Evolutionary conservation across 371 early-diverging fungal genomes (phyloP).

Genomic region (Mucor lusitanicus): DNA sequence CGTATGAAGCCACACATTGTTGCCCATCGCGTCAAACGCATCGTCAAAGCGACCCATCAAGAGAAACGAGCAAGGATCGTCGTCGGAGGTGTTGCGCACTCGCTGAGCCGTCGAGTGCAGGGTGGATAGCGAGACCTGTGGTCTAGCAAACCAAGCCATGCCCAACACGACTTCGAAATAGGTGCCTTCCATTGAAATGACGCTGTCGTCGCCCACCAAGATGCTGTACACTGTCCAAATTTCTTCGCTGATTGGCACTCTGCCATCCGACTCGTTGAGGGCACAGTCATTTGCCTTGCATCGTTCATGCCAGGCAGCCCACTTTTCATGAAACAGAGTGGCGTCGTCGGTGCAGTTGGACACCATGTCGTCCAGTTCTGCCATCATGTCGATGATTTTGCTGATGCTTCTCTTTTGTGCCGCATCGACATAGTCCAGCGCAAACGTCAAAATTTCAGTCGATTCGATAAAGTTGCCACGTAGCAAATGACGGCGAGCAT

Average conservation of each 20-base stretch:
- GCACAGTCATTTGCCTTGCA: neutral
- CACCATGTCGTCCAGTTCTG: neutral
- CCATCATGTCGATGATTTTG: neutral
- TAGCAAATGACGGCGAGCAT: neutral
- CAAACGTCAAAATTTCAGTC: neutral
- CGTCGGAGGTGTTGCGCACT: neutral
- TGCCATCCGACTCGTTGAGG: neutral
- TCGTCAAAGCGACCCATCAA: constrained; percentile 16
- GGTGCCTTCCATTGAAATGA: neutral
- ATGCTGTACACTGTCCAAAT: neutral
- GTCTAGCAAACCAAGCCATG: neutral
- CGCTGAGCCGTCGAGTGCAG: neutral
- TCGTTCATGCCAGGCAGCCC: neutral
- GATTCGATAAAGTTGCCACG: constrained; percentile 13
- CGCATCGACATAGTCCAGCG: neutral
- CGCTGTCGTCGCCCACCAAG: neutral
- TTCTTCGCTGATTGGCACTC: neutral
- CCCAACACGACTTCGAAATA: constrained; percentile 11
- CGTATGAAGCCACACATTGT: constrained; percentile 22
- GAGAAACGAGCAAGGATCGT: neutral
- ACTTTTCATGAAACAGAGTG: neutral
- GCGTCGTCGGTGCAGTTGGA: neutral
- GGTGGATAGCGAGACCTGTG: neutral
- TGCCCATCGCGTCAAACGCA: neutral
- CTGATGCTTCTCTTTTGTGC: neutral